phyloP scores from a whole-genome alignment of 1,284 basidiomycete genomes.

The Pseudozyma hubeiensis region DNA sequence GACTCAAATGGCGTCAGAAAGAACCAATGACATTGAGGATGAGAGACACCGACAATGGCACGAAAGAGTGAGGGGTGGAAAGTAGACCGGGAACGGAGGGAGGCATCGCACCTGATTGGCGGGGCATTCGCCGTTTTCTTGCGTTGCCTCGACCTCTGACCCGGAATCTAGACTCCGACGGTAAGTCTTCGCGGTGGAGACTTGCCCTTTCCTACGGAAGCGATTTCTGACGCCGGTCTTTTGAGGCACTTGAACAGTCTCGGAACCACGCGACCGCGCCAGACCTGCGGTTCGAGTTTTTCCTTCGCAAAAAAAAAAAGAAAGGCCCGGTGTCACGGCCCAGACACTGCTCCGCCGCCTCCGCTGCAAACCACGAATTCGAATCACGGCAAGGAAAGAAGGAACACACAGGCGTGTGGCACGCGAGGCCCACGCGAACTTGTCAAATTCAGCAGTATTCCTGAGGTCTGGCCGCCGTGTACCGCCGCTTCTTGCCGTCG shows the following conservation, averaged over 20 bases:
- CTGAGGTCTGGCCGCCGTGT: too few species aligned
- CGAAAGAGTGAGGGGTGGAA: not conserved
- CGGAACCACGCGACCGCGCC: slow-evolving; percentile 1
- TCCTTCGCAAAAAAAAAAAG: not conserved
- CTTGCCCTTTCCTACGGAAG: not conserved
- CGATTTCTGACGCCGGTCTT: not conserved
- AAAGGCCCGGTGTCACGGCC: not conserved
- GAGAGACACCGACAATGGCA: not conserved
- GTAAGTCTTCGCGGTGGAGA: too few species aligned
- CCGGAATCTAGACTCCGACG: slow-evolving; percentile 1
- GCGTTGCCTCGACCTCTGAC: not conserved
- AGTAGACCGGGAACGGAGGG: not conserved
- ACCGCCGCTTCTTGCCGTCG: not conserved
- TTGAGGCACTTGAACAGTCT: not conserved
- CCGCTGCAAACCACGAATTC: too few species aligned
- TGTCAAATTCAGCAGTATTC: not conserved
- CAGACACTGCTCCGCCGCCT: too few species aligned
- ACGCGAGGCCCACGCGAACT: slow-evolving; percentile 15
- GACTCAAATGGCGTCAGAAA: not conserved
- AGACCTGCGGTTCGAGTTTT: slow-evolving; percentile 7
- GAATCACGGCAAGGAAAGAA: too few species aligned
- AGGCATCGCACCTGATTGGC: not conserved
- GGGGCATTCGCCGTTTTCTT: slow-evolving; percentile 2
- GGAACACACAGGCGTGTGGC: not conserved
- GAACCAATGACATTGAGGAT: not conserved